These are phyloP conservation scores for Lablab purpureus DNA, from an alignment of 306 rosid species.

Conservation along the genomic window DNA sequence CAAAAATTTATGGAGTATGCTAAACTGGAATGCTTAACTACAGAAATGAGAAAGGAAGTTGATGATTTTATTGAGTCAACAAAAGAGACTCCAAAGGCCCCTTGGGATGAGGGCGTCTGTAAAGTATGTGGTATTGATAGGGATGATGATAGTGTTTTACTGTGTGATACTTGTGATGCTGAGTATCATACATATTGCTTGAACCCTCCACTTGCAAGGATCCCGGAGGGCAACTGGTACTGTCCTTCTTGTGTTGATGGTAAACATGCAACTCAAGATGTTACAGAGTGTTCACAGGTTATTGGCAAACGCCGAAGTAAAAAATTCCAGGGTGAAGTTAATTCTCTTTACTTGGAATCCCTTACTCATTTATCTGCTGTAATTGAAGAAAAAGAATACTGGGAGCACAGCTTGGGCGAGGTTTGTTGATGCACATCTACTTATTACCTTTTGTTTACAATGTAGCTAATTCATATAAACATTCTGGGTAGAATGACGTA, in stretches of 20 bases:
- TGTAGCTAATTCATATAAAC: constrained; percentile 16
- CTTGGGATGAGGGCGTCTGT: constrained; percentile 99
- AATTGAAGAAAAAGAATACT: constrained; percentile 94
- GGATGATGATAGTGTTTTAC: constrained; percentile 97
- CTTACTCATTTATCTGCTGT: constrained; percentile 68
- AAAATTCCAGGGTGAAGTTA: constrained; percentile 75
- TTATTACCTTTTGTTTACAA: constrained; percentile 39
- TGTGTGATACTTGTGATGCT: constrained; percentile 97
- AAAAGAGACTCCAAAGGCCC: constrained; percentile 90
- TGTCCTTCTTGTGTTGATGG: constrained; percentile 93
- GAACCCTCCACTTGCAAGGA: constrained; percentile 98
- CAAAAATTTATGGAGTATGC: constrained; percentile 70
- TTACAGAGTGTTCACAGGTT: constrained; percentile 49
- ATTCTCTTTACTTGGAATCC: constrained; percentile 73
- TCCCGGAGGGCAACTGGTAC: constrained; percentile 99
- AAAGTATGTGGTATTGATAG: constrained; percentile 98
- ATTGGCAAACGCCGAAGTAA: constrained; percentile 60
- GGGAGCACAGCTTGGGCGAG: constrained; percentile 81
- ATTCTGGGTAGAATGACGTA: constrained; percentile 3
- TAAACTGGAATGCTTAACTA: constrained; percentile 64
- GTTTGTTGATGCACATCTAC: constrained; percentile 58
- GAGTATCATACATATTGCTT: constrained; percentile 99
- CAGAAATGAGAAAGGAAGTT: constrained; percentile 75
- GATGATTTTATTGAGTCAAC: constrained; percentile 63
- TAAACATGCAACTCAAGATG: constrained; percentile 65